A percentile compares a stretch with the other conserved stretches of the same genome.
phyloP scores from a whole-genome alignment of 1,284 basidiomycete genomes.

The Puccinia hordei region DNA sequence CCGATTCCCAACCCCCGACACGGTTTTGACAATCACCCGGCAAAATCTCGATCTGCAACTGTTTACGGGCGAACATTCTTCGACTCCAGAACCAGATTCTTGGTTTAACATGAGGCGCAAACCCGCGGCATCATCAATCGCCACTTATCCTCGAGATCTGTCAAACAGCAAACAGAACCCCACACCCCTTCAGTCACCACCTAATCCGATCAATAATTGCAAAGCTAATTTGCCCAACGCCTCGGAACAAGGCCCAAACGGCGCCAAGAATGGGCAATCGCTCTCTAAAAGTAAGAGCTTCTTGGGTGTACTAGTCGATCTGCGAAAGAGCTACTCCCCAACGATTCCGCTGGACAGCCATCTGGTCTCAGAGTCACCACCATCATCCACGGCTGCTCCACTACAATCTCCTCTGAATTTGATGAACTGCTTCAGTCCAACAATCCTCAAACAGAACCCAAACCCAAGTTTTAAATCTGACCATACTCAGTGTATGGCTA shows the following conservation, averaged over 20 bases:
- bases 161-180: background rate
- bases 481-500: constrained; percentile 17
- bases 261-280: constrained; percentile 6
- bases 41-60: constrained; percentile 28
- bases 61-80: background rate
- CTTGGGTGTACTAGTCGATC: constrained; percentile 18
- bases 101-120: constrained; percentile 9
- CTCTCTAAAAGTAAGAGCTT: constrained; percentile 13
- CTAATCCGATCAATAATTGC: background rate
- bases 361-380: background rate
- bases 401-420: background rate
- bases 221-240: background rate
- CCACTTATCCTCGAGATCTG: background rate
- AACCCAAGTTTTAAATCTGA: background rate
- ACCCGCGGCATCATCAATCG: background rate
- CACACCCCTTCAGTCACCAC: background rate
- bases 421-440: background rate
- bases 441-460: background rate
- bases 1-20: constrained; percentile 52
- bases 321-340: constrained; percentile 14
- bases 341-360: background rate
- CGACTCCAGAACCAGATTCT: background rate
- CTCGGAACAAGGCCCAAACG: background rate
- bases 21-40: constrained; percentile 26
- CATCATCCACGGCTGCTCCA: background rate